Percentiles rank a stretch among this genome's conserved stretches.
Conservation (phyloP, 306 rosid genomes). For the Cucumis cinereus region DNA sequence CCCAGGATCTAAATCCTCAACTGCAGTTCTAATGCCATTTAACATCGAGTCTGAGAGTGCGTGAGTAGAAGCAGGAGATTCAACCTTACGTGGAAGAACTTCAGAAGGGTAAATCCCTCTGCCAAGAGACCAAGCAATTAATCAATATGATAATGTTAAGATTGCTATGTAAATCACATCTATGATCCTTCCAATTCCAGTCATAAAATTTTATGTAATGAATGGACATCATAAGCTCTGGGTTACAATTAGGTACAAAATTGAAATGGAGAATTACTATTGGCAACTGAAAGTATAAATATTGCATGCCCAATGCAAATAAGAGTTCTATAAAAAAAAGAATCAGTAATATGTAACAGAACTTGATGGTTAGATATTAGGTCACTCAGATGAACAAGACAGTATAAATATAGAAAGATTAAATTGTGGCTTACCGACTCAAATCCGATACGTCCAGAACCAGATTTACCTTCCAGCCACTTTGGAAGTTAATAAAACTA, state of each 20-base stretch:
- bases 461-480: slow-evolving; percentile 41
- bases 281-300: neutral
- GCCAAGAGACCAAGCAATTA: slow-evolving; percentile 24
- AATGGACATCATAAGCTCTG: neutral
- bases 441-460: slow-evolving; percentile 60
- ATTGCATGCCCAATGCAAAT: neutral
- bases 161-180: neutral
- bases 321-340: neutral
- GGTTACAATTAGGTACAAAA: neutral
- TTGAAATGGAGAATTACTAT: neutral
- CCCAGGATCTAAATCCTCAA: slow-evolving; percentile 35
- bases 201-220: neutral
- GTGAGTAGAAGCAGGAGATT: slow-evolving; percentile 15
- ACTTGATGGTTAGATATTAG: neutral
- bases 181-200: neutral
- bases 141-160: slow-evolving; percentile 9
- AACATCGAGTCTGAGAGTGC: slow-evolving; percentile 23
- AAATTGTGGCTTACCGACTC: slow-evolving; percentile 44
- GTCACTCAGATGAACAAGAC: neutral
- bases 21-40: slow-evolving; percentile 32
- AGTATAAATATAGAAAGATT: neutral
- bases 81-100: slow-evolving; percentile 46
- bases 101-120: slow-evolving; percentile 72
- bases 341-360: neutral
- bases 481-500: slow-evolving; percentile 40